A percentile compares a stretch with the other conserved stretches of the same genome.
Evolutionary conservation across 805 yeast species (phyloP).

Genomic region (Ogataea trehalophila): DNA sequence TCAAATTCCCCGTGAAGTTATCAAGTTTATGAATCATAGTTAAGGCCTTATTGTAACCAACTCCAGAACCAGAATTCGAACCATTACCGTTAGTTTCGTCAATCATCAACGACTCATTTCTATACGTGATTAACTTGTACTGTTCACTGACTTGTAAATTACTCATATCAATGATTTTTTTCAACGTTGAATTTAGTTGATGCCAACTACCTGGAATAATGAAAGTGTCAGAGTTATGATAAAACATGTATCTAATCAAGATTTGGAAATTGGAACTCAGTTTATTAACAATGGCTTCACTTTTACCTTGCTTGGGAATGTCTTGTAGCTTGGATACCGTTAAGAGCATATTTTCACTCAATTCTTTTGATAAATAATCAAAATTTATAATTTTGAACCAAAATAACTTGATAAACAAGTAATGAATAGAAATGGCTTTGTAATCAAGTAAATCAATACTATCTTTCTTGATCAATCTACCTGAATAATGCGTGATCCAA

Average conservation of each 20-base stretch:
- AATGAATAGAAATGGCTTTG: slow-evolving; percentile 25
- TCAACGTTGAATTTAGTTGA: slow-evolving; percentile 43
- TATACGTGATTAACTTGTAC: slow-evolving; percentile 53
- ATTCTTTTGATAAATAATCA: slow-evolving; percentile 58
- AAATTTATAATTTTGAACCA: slow-evolving; percentile 62
- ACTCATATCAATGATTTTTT: slow-evolving; percentile 32
- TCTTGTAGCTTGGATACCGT: slow-evolving; percentile 18
- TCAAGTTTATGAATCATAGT: slow-evolving; percentile 26
- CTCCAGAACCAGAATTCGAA: slow-evolving; percentile 8
- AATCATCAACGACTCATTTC: slow-evolving; percentile 68
- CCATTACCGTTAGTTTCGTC: slow-evolving; percentile 29
- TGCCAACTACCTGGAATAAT: slow-evolving; percentile 64
- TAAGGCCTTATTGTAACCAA: slow-evolving; percentile 15
- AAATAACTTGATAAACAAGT: slow-evolving; percentile 56
- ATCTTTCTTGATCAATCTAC: slow-evolving; percentile 16
- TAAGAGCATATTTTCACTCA: slow-evolving; percentile 53
- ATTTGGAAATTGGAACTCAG: slow-evolving; percentile 25
- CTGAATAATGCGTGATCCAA: slow-evolving; percentile 55
- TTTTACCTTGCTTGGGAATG: slow-evolving; percentile 11
- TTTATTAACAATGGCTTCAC: slow-evolving; percentile 14
- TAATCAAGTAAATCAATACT: slow-evolving; percentile 14
- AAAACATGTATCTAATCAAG: slow-evolving; percentile 39
- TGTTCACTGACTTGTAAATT: slow-evolving; percentile 38
- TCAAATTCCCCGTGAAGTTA: slow-evolving; percentile 13
- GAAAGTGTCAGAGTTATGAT: slow-evolving; percentile 52